Evolutionary conservation across 2,329 filamentous ascomycete species (phyloP).

Genomic region (Daldinia sp.): DNA sequence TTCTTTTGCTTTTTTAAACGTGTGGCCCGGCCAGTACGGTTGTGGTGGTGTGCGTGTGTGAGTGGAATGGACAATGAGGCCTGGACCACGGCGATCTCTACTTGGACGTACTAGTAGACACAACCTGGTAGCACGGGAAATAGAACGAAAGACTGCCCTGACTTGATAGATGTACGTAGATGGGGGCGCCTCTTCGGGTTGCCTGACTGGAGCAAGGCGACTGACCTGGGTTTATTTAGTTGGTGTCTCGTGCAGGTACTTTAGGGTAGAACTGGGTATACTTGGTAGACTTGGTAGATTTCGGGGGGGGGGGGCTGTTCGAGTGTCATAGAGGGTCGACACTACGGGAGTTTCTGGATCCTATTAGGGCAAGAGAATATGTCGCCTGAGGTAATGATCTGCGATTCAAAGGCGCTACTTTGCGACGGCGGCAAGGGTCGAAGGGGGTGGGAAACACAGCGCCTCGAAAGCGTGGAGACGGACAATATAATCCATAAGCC

Average conservation of each 20-base stretch:
- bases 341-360: constrained; percentile 43
- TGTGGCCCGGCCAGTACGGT: constrained; percentile 35
- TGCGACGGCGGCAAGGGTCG: constrained; percentile 41
- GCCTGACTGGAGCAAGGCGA: constrained; percentile 37
- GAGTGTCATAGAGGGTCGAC: constrained; percentile 32
- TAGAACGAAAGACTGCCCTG: constrained; percentile 29
- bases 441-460: constrained; percentile 30
- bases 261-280: constrained; percentile 10
- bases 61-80: constrained; percentile 26
- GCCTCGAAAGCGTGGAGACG: constrained; percentile 23
- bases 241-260: constrained; percentile 34
- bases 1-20: constrained; percentile 38
- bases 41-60: constrained; percentile 35
- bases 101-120: constrained; percentile 31
- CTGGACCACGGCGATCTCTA: constrained; percentile 45
- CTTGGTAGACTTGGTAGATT: constrained; percentile 21
- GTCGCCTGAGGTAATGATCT: constrained; percentile 45
- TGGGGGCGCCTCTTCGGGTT: constrained; percentile 28
- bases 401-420: constrained; percentile 45
- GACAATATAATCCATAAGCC: constrained; percentile 24
- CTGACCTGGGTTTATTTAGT: constrained; percentile 16
- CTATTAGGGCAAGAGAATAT: constrained; percentile 41
- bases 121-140: constrained; percentile 33
- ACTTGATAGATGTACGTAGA: constrained; percentile 20
- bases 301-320: constrained; percentile 34